Conservation (phyloP, 345 rosid genomes). For the Eucalyptus guilfoylei region DNA sequence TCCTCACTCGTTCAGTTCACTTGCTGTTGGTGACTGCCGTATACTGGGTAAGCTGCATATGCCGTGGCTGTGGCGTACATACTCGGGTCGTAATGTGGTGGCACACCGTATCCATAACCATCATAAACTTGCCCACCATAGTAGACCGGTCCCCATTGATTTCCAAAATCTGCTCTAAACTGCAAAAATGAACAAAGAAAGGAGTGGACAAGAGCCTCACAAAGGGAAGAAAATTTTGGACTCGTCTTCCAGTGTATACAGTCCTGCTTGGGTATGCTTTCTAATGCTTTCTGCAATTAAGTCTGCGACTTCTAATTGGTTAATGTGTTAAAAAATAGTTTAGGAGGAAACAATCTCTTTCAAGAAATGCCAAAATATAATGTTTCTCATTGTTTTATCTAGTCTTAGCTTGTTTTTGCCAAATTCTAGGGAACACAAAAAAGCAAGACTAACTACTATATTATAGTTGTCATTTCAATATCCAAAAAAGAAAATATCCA, state of each 20-base stretch:
- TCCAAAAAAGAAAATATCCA: not conserved
- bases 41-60: conserved; percentile 71
- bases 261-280: not conserved
- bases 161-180: conserved; percentile 62
- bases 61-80: conserved; percentile 54
- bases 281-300: not conserved
- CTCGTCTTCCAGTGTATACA: not conserved
- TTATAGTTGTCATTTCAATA: not conserved
- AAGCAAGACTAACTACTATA: not conserved
- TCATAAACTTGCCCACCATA: conserved; percentile 72
- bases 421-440: not conserved
- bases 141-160: conserved; percentile 73
- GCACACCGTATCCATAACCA: conserved; percentile 74
- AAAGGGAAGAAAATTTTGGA: not conserved
- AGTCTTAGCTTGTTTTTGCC: not conserved
- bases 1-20: conserved; percentile 50
- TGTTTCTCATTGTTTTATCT: not conserved
- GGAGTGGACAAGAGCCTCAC: not conserved
- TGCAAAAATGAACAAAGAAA: conserved; percentile 5
- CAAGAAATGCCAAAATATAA: not conserved
- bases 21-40: conserved; percentile 81
- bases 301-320: not conserved
- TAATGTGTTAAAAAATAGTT: not conserved
- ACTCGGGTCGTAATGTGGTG: conserved; percentile 65
- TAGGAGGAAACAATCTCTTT: not conserved